Conservation (phyloP, 768 basidiomycete species). For the Lentinula sp. region DNA sequence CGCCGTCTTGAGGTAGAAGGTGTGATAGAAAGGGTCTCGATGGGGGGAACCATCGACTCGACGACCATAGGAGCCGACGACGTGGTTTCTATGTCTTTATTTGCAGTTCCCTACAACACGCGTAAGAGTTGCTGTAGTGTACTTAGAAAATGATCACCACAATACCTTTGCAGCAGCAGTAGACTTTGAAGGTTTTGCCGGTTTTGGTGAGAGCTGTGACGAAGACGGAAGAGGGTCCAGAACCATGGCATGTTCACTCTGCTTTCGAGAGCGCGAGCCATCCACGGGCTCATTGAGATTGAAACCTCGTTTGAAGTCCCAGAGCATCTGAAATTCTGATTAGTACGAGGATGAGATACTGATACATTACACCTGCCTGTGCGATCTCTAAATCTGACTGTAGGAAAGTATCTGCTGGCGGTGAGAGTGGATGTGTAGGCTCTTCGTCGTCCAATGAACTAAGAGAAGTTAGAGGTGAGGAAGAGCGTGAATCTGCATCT, state of each 20-base stretch:
- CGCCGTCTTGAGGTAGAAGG: constrained; percentile 33
- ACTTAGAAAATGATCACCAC: no score
- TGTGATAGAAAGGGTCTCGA: constrained; percentile 19
- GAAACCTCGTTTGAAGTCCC: constrained; percentile 23
- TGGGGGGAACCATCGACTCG: constrained; percentile 1
- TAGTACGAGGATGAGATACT: constrained; percentile 2
- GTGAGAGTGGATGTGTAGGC: constrained; percentile 31
- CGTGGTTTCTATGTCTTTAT: not conserved
- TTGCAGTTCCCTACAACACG: not conserved
- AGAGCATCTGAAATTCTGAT: constrained; percentile 29
- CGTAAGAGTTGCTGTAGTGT: not conserved
- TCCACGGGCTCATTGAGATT: not conserved
- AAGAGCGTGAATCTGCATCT: constrained; percentile 43
- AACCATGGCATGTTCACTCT: not conserved
- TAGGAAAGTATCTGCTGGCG: constrained; percentile 26
- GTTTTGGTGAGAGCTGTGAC: not conserved
- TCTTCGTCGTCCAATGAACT: constrained; percentile 74
- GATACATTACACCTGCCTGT: constrained; percentile 32
- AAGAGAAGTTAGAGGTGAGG: constrained; percentile 69
- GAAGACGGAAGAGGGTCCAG: not conserved
- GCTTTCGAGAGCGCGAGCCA: not conserved
- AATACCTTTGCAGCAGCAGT: not conserved
- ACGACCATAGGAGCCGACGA: not conserved
- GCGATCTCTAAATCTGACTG: constrained; percentile 45
- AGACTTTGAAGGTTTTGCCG: not conserved